Evolutionary conservation across 176 grass and related monocot genomes (phyloP).

Genomic region (Bothriochloa decipiens): DNA sequence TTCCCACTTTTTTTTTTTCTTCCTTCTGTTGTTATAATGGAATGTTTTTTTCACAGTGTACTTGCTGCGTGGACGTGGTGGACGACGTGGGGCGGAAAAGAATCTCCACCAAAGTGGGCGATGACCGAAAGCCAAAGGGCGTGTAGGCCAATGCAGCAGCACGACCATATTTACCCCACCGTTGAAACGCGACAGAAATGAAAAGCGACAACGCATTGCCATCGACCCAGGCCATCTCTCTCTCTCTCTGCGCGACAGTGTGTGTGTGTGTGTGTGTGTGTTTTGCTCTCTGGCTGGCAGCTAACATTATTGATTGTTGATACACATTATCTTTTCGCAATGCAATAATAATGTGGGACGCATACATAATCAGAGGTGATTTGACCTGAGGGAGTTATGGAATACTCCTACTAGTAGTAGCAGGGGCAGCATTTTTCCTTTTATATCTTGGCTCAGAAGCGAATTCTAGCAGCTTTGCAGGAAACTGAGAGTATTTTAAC

Average conservation of each 20-base stretch:
- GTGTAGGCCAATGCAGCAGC: conserved; percentile 34
- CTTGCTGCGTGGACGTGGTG: conserved; percentile 27
- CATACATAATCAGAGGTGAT: conserved; percentile 6
- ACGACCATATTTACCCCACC: conserved; percentile 47
- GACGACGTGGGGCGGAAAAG: not conserved
- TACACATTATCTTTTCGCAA: not conserved
- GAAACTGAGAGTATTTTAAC: not conserved
- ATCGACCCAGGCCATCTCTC: too few relatives aligned
- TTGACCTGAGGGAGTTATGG: not conserved
- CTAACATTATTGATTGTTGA: not conserved
- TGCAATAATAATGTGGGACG: not conserved
- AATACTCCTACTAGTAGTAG: not conserved
- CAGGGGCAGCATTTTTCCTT: not conserved
- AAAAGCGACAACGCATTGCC: conserved; percentile 28
- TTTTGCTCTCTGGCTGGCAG: not conserved
- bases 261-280: not conserved
- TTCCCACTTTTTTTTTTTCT: not conserved
- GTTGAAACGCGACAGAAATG: conserved; percentile 31
- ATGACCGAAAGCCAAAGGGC: conserved; percentile 35
- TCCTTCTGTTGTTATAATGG: conserved; percentile 40
- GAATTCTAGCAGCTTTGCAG: not conserved
- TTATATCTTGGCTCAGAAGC: not conserved
- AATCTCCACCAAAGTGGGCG: conserved; percentile 24
- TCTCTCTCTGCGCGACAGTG: too few relatives aligned
- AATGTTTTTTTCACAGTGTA: conserved; percentile 57